phyloP scores from a whole-genome alignment of 73 alveolate genomes.

The Paramecium sexaurelia region DNA sequence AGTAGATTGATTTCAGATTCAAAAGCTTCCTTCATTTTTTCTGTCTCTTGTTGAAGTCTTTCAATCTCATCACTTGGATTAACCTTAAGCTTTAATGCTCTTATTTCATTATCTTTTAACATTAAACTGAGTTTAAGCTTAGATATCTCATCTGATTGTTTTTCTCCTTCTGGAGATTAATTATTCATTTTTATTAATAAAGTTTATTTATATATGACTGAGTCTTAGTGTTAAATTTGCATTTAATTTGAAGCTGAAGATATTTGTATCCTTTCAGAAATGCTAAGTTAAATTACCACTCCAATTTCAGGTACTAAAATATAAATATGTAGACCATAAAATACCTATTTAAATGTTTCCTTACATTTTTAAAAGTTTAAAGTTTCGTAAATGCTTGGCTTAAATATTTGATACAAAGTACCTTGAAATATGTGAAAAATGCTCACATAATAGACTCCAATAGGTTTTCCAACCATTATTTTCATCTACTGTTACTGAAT shows the following conservation, averaged over 20 bases:
- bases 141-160: slow-evolving; percentile 2
- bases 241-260: slow-evolving; percentile 33
- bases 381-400: slow-evolving; percentile 35
- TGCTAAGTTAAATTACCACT: neutral
- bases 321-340: neutral
- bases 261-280: slow-evolving; percentile 35
- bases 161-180: slow-evolving; percentile 28
- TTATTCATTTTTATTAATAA: slow-evolving; percentile 25
- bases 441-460: neutral
- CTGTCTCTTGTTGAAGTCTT: neutral
- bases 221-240: slow-evolving; percentile 42
- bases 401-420: slow-evolving; percentile 32
- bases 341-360: neutral
- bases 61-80: slow-evolving; percentile 54
- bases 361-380: slow-evolving; percentile 1
- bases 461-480: neutral
- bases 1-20: neutral
- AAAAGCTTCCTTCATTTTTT: neutral
- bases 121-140: neutral
- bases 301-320: neutral
- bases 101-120: slow-evolving; percentile 46
- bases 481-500: neutral
- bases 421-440: slow-evolving; percentile 50
- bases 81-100: slow-evolving; percentile 23
- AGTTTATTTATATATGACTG: slow-evolving; percentile 47